These are phyloP conservation scores for Obelidium mucronatum DNA, from an alignment of 192 early-diverging fungal species.

Conservation along the genomic window DNA sequence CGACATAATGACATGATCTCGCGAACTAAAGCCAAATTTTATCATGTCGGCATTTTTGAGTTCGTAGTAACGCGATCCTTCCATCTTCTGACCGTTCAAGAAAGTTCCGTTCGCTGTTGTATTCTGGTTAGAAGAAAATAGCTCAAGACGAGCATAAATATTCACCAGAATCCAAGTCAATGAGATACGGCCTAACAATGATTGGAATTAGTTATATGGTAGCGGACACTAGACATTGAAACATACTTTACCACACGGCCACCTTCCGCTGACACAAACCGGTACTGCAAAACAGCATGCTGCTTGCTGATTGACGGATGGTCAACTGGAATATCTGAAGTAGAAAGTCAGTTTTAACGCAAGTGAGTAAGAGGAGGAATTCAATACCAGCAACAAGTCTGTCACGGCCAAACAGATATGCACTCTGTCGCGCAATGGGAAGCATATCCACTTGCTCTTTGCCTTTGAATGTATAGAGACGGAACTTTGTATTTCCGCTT, in stretches of 20 bases:
- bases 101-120: slow-evolving; percentile 83
- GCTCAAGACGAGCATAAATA: not conserved
- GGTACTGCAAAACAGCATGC: too few relatives aligned
- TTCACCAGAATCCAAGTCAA: slow-evolving; percentile 82
- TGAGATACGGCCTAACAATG: slow-evolving; percentile 82
- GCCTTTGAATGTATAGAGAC: slow-evolving; percentile 95
- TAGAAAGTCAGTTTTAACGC: too few relatives aligned
- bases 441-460: slow-evolving; percentile 79
- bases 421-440: slow-evolving; percentile 9
- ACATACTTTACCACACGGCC: too few relatives aligned
- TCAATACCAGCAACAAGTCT: slow-evolving; percentile 72
- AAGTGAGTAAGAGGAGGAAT: too few relatives aligned
- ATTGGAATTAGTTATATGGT: too few relatives aligned
- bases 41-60: slow-evolving; percentile 82
- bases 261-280: too few relatives aligned
- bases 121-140: not conserved
- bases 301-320: too few relatives aligned
- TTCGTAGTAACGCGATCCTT: slow-evolving; percentile 82
- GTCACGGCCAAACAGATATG: slow-evolving; percentile 25
- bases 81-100: slow-evolving; percentile 81
- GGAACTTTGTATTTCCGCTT: slow-evolving; percentile 61
- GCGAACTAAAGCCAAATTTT: slow-evolving; percentile 88
- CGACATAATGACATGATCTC: slow-evolving; percentile 91
- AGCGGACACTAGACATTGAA: too few relatives aligned
- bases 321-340: too few relatives aligned